Percentiles rank a stretch among this genome's conserved stretches.
These are phyloP conservation scores for Ophiostoma ips DNA, from an alignment of 2,329 filamentous ascomycete species.

Conservation along the genomic window DNA sequence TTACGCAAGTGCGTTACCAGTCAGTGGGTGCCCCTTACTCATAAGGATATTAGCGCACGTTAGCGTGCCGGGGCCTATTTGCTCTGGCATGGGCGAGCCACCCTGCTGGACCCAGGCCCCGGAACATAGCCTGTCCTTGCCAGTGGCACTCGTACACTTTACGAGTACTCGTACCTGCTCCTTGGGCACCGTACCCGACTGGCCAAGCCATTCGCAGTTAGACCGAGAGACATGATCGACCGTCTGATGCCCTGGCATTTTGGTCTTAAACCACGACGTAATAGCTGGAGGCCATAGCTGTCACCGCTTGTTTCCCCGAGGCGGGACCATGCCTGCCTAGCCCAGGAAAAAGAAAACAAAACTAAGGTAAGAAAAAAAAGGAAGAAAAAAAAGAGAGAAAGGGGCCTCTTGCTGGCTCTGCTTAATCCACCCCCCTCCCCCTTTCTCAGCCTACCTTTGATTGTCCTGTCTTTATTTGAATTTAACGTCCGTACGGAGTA, in stretches of 20 bases:
- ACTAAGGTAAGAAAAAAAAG: not conserved
- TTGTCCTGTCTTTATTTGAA: not conserved
- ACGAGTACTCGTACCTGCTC: slow-evolving; percentile 5
- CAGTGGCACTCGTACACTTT: slow-evolving; percentile 2
- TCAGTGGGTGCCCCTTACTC: not conserved
- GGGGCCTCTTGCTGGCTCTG: not conserved
- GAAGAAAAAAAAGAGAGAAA: not conserved
- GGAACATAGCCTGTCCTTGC: slow-evolving; percentile 1
- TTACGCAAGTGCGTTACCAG: too few species aligned
- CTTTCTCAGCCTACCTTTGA: not conserved
- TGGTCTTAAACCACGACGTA: not conserved
- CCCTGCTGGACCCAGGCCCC: slow-evolving; percentile 5
- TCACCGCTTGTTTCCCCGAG: slow-evolving; percentile 13
- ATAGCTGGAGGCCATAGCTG: slow-evolving; percentile 1
- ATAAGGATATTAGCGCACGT: not conserved
- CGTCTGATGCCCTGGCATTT: slow-evolving; percentile 7
- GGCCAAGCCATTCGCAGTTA: slow-evolving; percentile 6
- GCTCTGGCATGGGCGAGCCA: slow-evolving; percentile 11
- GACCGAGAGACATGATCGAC: slow-evolving; percentile 6
- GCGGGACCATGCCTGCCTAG: slow-evolving; percentile 2
- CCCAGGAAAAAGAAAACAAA: slow-evolving; percentile 6
- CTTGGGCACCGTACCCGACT: slow-evolving; percentile 3
- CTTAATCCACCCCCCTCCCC: not conserved
- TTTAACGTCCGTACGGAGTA: not conserved
- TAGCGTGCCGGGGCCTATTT: slow-evolving; percentile 7